Percentiles rank a stretch among this genome's conserved stretches.
Conservation (phyloP, 129 eudicot genomes). For the Escallonia herrerae region DNA sequence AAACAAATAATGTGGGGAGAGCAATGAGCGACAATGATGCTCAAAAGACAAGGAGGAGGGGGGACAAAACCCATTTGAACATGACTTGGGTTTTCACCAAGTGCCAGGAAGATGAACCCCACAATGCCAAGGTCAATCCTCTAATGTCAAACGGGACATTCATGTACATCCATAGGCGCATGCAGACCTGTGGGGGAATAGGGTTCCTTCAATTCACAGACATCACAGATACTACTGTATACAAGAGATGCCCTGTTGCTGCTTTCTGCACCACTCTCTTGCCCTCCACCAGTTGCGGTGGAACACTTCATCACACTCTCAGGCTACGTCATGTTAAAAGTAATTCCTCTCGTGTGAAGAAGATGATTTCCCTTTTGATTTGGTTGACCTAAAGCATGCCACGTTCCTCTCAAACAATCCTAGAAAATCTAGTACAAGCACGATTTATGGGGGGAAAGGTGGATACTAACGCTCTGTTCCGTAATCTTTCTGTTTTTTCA, state of each 20-base stretch:
- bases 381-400: no score
- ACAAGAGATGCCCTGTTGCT: no score
- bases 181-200: neutral
- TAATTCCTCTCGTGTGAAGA: neutral
- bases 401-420: no score
- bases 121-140: slow-evolving; percentile 21
- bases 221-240: no score
- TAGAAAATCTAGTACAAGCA: no score
- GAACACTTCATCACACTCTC: neutral
- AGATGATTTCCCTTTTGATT: neutral
- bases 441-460: no score
- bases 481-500: no score
- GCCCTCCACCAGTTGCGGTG: neutral
- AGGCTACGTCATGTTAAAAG: neutral
- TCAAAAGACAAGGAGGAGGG: slow-evolving; percentile 16
- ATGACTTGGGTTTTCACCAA: slow-evolving; percentile 45
- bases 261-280: neutral
- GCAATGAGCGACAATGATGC: slow-evolving; percentile 26
- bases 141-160: slow-evolving; percentile 20
- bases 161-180: neutral
- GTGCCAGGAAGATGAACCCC: slow-evolving; percentile 7
- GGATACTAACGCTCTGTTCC: no score
- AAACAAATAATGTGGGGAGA: neutral
- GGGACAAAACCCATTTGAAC: slow-evolving; percentile 23
- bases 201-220: slow-evolving; percentile 1